phyloP scores from a whole-genome alignment of 192 early-diverging fungal species.

The Kickxella alabastrina region DNA sequence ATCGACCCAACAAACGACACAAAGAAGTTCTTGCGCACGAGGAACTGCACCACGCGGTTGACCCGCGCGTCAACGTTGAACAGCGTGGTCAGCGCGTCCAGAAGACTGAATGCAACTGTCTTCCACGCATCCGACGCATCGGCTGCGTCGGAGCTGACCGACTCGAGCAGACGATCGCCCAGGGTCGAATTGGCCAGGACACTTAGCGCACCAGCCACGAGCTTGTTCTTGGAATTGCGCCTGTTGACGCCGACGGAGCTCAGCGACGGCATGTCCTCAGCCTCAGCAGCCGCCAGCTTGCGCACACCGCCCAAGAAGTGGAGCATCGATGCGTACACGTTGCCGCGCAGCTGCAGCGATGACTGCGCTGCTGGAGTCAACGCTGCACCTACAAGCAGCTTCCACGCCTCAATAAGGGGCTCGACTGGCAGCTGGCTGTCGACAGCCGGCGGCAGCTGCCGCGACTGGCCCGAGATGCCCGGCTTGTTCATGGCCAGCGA shows the following conservation, averaged over 20 bases:
- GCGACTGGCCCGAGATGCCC: slow-evolving; percentile 41
- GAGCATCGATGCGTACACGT: slow-evolving; percentile 74
- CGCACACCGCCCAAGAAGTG: slow-evolving; percentile 57
- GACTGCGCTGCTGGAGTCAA: slow-evolving; percentile 53
- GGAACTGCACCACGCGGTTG: slow-evolving; percentile 46
- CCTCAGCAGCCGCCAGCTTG: slow-evolving; percentile 29
- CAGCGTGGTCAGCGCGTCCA: slow-evolving; percentile 65
- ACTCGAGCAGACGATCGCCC: slow-evolving; percentile 71
- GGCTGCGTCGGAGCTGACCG: slow-evolving; percentile 75
- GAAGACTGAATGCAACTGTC: slow-evolving; percentile 74
- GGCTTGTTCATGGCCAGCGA: slow-evolving; percentile 33
- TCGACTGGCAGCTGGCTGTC: slow-evolving; percentile 55
- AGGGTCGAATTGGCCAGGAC: slow-evolving; percentile 36
- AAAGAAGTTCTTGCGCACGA: slow-evolving; percentile 56
- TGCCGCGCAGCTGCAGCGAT: slow-evolving; percentile 64
- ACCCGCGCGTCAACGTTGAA: slow-evolving; percentile 45
- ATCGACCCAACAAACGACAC: slow-evolving; percentile 54
- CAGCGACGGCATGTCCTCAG: slow-evolving; percentile 12
- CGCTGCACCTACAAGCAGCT: slow-evolving; percentile 59
- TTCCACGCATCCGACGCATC: slow-evolving; percentile 79
- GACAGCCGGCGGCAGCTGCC: slow-evolving; percentile 33
- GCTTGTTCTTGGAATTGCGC: slow-evolving; percentile 31
- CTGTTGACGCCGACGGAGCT: slow-evolving; percentile 5
- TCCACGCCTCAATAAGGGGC: slow-evolving; percentile 53
- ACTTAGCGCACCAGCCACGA: slow-evolving; percentile 50